These are phyloP conservation scores for Coniferiporia weirii DNA, from an alignment of 1,284 basidiomycete genomes.

Conservation along the genomic window DNA sequence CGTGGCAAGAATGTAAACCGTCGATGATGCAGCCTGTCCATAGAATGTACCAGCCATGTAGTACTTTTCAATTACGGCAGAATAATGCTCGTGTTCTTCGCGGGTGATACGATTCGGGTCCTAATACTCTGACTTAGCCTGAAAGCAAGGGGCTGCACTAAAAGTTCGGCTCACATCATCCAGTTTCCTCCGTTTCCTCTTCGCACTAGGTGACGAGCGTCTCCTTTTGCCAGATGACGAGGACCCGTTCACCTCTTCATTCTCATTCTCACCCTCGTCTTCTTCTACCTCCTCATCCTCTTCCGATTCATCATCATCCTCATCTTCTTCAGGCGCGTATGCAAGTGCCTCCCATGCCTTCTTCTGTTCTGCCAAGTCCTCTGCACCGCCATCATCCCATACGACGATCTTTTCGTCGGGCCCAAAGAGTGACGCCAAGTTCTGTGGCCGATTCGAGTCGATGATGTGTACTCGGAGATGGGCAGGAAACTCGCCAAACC, in stretches of 20 bases:
- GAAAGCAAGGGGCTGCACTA: slow-evolving; percentile 16
- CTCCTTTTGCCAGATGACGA: slow-evolving; percentile 51
- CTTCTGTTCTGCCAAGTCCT: slow-evolving; percentile 56
- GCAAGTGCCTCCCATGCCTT: slow-evolving; percentile 77
- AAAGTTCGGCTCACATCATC: slow-evolving; percentile 38
- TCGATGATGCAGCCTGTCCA: slow-evolving; percentile 86
- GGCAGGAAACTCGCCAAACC: slow-evolving; percentile 67
- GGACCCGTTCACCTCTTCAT: slow-evolving; percentile 25
- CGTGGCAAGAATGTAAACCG: slow-evolving; percentile 88
- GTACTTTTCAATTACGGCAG: slow-evolving; percentile 69
- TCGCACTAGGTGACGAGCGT: slow-evolving; percentile 27
- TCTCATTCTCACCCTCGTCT: slow-evolving; percentile 34
- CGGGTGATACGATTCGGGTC: slow-evolving; percentile 50
- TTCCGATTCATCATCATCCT: slow-evolving; percentile 35
- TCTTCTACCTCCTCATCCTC: slow-evolving; percentile 39
- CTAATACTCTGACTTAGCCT: slow-evolving; percentile 22
- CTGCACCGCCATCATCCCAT: slow-evolving; percentile 86
- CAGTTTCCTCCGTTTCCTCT: slow-evolving; percentile 44
- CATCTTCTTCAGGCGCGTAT: slow-evolving; percentile 42
- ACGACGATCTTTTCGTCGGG: slow-evolving; percentile 68
- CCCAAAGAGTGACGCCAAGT: slow-evolving; percentile 85
- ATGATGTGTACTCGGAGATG: slow-evolving; percentile 82
- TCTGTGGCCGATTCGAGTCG: slow-evolving; percentile 90
- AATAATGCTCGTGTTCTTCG: slow-evolving; percentile 63
- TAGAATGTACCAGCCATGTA: slow-evolving; percentile 83